Evolutionary conservation across 106 monocot species (phyloP).

Genomic region (Chionographis japonica): DNA sequence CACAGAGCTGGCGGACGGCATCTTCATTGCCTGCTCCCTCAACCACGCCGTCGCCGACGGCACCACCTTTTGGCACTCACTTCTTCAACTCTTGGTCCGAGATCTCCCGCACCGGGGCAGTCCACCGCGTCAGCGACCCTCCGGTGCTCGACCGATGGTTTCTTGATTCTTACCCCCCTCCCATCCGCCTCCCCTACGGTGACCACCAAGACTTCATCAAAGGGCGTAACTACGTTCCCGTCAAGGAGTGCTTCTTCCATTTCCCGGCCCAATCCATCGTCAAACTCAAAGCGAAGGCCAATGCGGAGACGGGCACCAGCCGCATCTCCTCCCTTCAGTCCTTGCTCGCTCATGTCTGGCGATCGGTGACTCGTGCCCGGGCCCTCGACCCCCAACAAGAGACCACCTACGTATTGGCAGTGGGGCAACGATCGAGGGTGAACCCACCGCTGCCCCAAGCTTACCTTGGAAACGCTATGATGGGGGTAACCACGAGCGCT

Average conservation of each 20-base stretch:
- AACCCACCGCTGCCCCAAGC: neutral
- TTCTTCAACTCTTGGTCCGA: conserved; percentile 29
- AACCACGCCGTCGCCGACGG: conserved; percentile 26
- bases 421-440: neutral
- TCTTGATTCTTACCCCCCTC: neutral
- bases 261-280: neutral
- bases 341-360: conserved; percentile 7
- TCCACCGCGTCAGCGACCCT: neutral
- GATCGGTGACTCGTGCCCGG: conserved; percentile 22
- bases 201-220: conserved; percentile 3
- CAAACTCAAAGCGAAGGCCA: conserved; percentile 4
- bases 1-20: conserved; percentile 18
- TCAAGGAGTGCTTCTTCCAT: conserved; percentile 6
- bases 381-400: conserved; percentile 5
- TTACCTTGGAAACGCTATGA: conserved; percentile 7
- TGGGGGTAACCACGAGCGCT: neutral
- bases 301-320: neutral
- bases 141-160: conserved; percentile 6
- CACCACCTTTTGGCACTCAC: conserved; percentile 26
- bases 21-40: conserved; percentile 20
- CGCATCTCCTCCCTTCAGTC: conserved; percentile 24
- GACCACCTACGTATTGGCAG: conserved; percentile 8
- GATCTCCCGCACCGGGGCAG: neutral
- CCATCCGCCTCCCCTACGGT: neutral
- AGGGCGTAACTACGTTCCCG: neutral